Evolutionary conservation across 768 basidiomycete species (phyloP).

Genomic region (Pisolithus marmoratus): DNA sequence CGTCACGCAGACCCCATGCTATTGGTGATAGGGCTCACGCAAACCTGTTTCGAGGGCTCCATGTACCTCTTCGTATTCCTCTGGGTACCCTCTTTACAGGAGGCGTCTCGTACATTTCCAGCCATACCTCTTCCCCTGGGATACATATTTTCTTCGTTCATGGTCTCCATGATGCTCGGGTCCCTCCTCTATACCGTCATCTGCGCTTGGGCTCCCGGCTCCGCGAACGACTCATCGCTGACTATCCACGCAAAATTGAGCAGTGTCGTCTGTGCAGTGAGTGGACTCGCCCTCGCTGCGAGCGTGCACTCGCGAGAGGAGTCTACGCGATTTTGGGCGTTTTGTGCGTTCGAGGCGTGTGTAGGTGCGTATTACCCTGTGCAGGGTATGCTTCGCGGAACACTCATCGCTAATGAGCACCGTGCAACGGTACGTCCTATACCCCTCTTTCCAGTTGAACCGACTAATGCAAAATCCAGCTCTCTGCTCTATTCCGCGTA

Average conservation of each 20-base stretch:
- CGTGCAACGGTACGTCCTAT: constrained; percentile 56
- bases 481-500: constrained; percentile 68
- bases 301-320: constrained; percentile 42
- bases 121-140: constrained; percentile 54
- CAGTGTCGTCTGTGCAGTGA: constrained; percentile 54
- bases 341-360: constrained; percentile 70
- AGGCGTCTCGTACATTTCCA: constrained; percentile 37
- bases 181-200: constrained; percentile 62
- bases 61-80: constrained; percentile 85
- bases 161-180: constrained; percentile 80
- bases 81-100: constrained; percentile 75
- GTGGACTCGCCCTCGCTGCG: constrained; percentile 49
- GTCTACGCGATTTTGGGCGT: constrained; percentile 60
- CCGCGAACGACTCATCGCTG: constrained; percentile 35
- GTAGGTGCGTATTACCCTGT: constrained; percentile 79
- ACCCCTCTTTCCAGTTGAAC: not conserved
- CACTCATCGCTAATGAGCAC: constrained; percentile 63
- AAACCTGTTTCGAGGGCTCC: constrained; percentile 79
- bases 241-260: constrained; percentile 63
- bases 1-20: constrained; percentile 47
- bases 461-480: constrained; percentile 28
- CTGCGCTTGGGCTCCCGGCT: constrained; percentile 27
- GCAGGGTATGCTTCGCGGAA: constrained; percentile 67
- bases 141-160: constrained; percentile 76
- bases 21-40: constrained; percentile 61